Evolutionary conservation across 495 filamentous ascomycete species (phyloP), one percentile per base, ranked within the genome.

Genomic region (Umbilicaria muhlenbergii): DNA sequence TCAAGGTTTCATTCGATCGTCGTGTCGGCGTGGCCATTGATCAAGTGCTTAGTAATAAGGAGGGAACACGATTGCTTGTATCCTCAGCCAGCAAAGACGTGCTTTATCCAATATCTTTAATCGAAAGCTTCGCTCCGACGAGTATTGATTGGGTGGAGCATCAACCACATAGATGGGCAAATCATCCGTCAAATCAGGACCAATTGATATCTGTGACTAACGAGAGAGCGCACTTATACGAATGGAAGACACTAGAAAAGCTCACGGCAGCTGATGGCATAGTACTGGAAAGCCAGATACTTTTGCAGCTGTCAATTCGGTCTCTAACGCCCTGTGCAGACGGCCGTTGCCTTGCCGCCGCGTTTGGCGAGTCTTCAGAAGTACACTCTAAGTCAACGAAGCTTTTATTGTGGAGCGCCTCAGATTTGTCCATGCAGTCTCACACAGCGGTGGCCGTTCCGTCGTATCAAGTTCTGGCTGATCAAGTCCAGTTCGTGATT

Each of bases 401-500:
- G 19, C 34, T 53, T 17, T n/a, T 51, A 12, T 37, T 53, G 31
- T 51, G 43, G 47, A 37, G 44, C 15, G 39, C 39, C 12, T 34
- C 48, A 0, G 48, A 51, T 34, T 51, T 53, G 39, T 16, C 3
- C n/a, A 14, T 14, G 21, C 8, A 36, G 38, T 24, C 42, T 1
- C 16, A 32, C 15, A 18, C 32, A 12, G 41, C 41, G 3, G 34
- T 36, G 1, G 32, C 50, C 5, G 16, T 52, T 19, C 45, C 50
- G 34, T 21, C n/a, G 1, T 50, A 47, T 21, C 32, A 49, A 21
- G 12, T 11, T 39, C 31, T 55, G 0, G 41, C 43, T n/a, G 39
- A 50, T n/a, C 42, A 53, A 36, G 36, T 53, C 28, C 35, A 44
- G 18, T 24, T n/a, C 1, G 11, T 55, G 24, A 50, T 55, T 1